Evolutionary conservation across 306 rosid genomes (phyloP), one percentile per base, ranked within the genome.

Genomic region (Mimosa bimucronata): DNA sequence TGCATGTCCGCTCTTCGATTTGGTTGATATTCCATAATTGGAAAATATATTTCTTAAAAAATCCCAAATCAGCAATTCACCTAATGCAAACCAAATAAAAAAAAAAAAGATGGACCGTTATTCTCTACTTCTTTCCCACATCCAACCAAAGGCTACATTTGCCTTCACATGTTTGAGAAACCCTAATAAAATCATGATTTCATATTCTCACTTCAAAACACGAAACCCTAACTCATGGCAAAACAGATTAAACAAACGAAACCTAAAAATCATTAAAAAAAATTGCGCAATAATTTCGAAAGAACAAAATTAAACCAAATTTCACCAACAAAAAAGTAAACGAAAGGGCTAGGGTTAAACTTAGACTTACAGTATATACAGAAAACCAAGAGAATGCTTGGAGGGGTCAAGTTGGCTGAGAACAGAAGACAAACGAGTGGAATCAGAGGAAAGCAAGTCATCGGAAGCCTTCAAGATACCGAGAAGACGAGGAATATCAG

Each of bases 361-460:
- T 10, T 38, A 67, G 69, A 73, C 80, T 81, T 83, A 94, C 97
- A 92, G 78, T 72, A 94, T 66, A 84, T 84, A 94, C 53, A 94
- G 93, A 78, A 78, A 92, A 53, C 97, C 97, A 19, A 94, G 92
- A 74, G 97, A 89, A 44, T 95, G 97, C 1, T 53, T 14, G 46
- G 88, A 79, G 7, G 98, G 93, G 71, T 91, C 96, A 15, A 95
- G 97, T 80, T 87, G 91, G 69, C 76, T 48, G 28, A 95, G 81
- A 78, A 91, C 77, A 38, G 92, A 74, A 66, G 83, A 60, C 50
- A 93, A 73, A 15, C 88, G 91, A 85, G 86, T 61, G 79, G 89
- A 83, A 68, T 93, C 89, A 60, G 89, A 6, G 74, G 77, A 88
- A 73, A 93, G 93, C 82, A 81, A 74, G 28, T 89, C 94, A 45